Percentiles rank a stretch among this genome's conserved stretches.
These are phyloP conservation scores for Fonsecaea monophora DNA, from an alignment of 2,329 filamentous ascomycete species.

Conservation along the genomic window DNA sequence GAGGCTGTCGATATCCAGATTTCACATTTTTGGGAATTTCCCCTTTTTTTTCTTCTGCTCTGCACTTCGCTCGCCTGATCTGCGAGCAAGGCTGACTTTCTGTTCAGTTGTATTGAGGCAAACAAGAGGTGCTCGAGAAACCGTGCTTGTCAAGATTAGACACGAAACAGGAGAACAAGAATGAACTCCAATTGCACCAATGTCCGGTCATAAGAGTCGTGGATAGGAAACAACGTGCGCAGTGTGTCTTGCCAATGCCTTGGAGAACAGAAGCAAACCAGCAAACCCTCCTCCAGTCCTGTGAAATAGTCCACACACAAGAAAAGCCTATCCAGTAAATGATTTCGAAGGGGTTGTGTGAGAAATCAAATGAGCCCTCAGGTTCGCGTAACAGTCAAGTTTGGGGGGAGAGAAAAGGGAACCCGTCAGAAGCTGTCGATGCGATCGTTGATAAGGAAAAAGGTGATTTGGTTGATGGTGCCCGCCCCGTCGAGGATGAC, in stretches of 20 bases:
- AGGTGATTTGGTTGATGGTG: constrained; percentile 10
- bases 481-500: constrained; percentile 11
- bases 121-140: constrained; percentile 7
- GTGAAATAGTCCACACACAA: constrained; percentile 9
- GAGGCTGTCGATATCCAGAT: not conserved
- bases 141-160: constrained; percentile 5
- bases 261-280: constrained; percentile 4
- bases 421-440: constrained; percentile 20
- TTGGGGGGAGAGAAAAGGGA: not conserved
- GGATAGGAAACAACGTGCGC: constrained; percentile 11
- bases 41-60: not conserved
- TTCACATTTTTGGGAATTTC: not conserved
- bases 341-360: constrained; percentile 12
- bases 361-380: constrained; percentile 4
- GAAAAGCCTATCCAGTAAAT: constrained; percentile 21
- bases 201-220: constrained; percentile 29
- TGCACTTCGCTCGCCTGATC: constrained; percentile 2
- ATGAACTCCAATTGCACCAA: constrained; percentile 28
- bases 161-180: constrained; percentile 14
- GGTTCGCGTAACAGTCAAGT: constrained; percentile 8
- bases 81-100: not conserved
- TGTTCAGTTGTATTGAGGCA: not conserved
- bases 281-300: constrained; percentile 12
- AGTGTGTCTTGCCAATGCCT: constrained; percentile 15
- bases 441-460: constrained; percentile 7